Conservation (phyloP, 2,329 filamentous ascomycete genomes). For the Calonectria fujianensis region DNA sequence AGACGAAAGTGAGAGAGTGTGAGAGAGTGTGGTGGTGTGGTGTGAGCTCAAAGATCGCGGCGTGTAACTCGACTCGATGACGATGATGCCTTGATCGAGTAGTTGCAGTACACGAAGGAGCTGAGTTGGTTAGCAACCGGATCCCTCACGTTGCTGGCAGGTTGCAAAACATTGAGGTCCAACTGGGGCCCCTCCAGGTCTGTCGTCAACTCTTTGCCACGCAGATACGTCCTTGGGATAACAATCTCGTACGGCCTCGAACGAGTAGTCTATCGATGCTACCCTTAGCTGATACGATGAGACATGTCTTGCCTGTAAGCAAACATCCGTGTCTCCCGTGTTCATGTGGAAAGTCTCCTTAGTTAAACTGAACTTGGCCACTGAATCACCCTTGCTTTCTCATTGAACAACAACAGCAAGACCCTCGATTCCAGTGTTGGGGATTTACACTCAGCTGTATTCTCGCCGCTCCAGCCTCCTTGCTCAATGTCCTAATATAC, state of each 20-base stretch:
- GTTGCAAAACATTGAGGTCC: background rate
- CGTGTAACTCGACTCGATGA: background rate
- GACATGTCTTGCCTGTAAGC: slow-evolving; percentile 28
- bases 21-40: background rate
- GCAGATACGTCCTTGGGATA: background rate
- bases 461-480: slow-evolving; percentile 48
- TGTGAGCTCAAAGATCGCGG: background rate
- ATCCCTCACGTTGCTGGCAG: background rate
- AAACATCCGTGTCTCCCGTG: background rate
- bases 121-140: background rate
- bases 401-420: slow-evolving; percentile 71
- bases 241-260: background rate
- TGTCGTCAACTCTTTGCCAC: background rate
- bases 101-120: background rate
- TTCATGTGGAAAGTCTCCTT: slow-evolving; percentile 35
- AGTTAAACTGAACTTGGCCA: slow-evolving; percentile 70
- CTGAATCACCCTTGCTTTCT: slow-evolving; percentile 67
- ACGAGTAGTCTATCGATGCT: slow-evolving; percentile 22
- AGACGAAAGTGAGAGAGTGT: too few relatives aligned
- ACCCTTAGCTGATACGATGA: slow-evolving; percentile 32
- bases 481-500: slow-evolving; percentile 43
- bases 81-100: background rate
- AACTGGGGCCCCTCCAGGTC: background rate
- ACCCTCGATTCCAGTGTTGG: slow-evolving; percentile 67
- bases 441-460: slow-evolving; percentile 52